phyloP scores from a whole-genome alignment of 257 asterid species.

The Solanum microdontum region DNA sequence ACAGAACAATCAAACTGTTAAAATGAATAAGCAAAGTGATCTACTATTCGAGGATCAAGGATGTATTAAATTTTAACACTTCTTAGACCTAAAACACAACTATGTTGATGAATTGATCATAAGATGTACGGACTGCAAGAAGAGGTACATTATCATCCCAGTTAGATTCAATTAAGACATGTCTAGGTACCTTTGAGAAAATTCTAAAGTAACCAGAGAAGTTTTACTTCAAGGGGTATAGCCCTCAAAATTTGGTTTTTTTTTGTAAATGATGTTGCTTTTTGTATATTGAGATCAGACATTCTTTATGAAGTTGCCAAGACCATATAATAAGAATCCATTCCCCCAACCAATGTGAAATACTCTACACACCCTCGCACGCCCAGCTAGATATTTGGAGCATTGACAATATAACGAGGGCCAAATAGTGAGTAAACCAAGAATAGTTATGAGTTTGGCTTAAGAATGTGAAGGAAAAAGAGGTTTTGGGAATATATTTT shows the following conservation, averaged over 20 bases:
- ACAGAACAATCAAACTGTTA: not conserved
- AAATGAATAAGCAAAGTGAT: not conserved
- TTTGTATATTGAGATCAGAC: not conserved
- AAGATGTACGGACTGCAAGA: not conserved
- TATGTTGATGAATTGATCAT: not conserved
- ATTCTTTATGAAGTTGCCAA: not conserved
- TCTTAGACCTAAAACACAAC: not conserved
- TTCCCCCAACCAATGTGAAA: not conserved
- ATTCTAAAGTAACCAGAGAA: not conserved
- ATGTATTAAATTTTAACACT: not conserved
- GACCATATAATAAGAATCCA: not conserved
- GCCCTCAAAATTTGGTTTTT: not conserved
- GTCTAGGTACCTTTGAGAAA: not conserved
- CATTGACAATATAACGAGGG: not conserved
- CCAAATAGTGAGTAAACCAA: not conserved
- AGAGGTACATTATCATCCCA: not conserved
- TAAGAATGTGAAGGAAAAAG: not conserved
- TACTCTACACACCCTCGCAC: not conserved
- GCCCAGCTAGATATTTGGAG: not conserved
- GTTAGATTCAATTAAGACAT: not conserved
- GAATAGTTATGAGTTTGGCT: not conserved
- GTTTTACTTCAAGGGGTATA: not conserved
- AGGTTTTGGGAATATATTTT: not conserved
- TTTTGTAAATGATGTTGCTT: not conserved
- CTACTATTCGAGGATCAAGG: not conserved